Conservation (phyloP, 1,284 basidiomycete genomes). For the Pseudozyma pruni region DNA sequence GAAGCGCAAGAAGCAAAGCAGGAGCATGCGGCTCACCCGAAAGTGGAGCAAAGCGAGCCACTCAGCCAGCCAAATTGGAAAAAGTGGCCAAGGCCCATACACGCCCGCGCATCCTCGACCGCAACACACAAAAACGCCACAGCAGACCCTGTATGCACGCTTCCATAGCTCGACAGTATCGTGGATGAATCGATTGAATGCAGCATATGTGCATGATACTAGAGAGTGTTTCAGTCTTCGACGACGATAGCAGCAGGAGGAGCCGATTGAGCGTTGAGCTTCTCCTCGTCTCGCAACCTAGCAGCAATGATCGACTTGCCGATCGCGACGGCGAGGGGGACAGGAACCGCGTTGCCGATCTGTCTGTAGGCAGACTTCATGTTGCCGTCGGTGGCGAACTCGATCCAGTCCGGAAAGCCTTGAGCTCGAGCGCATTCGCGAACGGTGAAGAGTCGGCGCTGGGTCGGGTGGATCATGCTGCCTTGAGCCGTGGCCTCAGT, state of each 20-base stretch:
- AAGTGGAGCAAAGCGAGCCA: slow-evolving; percentile 24
- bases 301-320: slow-evolving; percentile 20
- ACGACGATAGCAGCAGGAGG: background rate
- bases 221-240: background rate
- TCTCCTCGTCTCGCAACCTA: slow-evolving; percentile 3
- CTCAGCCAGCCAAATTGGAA: background rate
- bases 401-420: slow-evolving; percentile 41
- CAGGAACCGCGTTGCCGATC: slow-evolving; percentile 44
- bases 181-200: too few species aligned
- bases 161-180: too few species aligned
- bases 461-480: slow-evolving; percentile 32
- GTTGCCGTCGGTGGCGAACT: slow-evolving; percentile 17
- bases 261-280: background rate
- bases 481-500: slow-evolving; percentile 7
- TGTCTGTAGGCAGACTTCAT: slow-evolving; percentile 29
- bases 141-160: too few species aligned
- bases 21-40: slow-evolving; percentile 14
- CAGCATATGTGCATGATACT: too few species aligned
- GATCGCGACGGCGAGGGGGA: slow-evolving; percentile 23
- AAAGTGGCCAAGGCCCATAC: background rate
- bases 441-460: slow-evolving; percentile 36
- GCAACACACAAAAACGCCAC: background rate
- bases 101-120: background rate
- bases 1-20: slow-evolving; percentile 1
- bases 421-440: slow-evolving; percentile 43